phyloP scores from a whole-genome alignment of 176 grass and related monocot genomes.

The Bothriochloa decipiens region DNA sequence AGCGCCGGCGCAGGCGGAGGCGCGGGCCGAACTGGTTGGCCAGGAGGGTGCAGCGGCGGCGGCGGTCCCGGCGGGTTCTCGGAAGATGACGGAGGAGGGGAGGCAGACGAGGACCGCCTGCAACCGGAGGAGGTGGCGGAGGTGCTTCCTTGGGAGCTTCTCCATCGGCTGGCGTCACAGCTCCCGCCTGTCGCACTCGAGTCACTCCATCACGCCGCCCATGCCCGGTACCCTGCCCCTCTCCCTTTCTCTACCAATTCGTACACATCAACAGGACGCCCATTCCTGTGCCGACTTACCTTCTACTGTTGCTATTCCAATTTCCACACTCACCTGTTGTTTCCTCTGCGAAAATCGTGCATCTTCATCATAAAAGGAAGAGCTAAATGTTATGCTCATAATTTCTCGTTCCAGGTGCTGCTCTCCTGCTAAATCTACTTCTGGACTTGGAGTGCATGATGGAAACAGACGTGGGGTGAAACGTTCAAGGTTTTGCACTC shows the following conservation, averaged over 20 bases:
- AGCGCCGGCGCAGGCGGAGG: conserved; percentile 2
- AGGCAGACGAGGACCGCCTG: neutral
- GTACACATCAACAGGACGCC: neutral
- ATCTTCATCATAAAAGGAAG: neutral
- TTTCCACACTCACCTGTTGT: neutral
- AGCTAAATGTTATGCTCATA: neutral
- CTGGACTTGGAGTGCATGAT: neutral
- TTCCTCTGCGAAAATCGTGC: neutral
- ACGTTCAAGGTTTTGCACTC: conserved; percentile 52
- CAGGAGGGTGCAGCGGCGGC: neutral
- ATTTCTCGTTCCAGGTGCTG: conserved; percentile 31
- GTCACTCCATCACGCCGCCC: conserved; percentile 50
- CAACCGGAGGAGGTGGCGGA: neutral
- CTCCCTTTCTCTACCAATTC: neutral
- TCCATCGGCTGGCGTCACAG: conserved; percentile 14
- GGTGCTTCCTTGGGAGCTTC: conserved; percentile 26
- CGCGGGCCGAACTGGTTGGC: neutral
- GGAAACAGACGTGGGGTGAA: conserved; percentile 39
- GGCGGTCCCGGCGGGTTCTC: neutral
- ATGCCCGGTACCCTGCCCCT: conserved; percentile 33
- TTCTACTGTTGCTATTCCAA: neutral
- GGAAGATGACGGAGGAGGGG: neutral
- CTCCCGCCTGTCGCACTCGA: conserved; percentile 58
- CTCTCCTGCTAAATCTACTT: neutral
- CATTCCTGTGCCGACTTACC: neutral